Evolutionary conservation across 768 basidiomycete genomes (phyloP), one percentile per base, ranked within the genome.

Genomic region (Leccinum arenicola): DNA sequence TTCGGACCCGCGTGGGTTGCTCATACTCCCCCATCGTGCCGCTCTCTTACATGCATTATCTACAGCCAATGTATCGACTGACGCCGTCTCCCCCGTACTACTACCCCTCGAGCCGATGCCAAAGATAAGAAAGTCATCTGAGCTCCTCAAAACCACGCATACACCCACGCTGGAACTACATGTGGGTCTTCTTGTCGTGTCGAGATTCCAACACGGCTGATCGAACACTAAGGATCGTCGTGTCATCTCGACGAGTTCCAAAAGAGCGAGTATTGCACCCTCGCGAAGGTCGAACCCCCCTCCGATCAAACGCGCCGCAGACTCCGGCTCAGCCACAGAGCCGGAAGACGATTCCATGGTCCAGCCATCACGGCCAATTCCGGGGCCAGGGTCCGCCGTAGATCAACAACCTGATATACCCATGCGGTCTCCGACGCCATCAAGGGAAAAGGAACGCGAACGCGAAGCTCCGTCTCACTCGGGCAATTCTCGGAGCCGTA

Each of bases 1-100:
- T 55, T 72, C 83, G 60, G 82, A 86, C 51, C 80, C 83, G 65
- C 88, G 90, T 91, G 66, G 71, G 89, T 78, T 38, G 49, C 48
- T 29, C 56, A 52, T 59, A 55, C 60, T 56, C 63, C 33, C 50
- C 45, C 40, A n/a, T 47, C 52, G 27, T 45, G 48, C 45, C 50
- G n/a, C 40, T 38, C 51, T 43, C 50, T 63, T 55, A 63, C 57
- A 63, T 66, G 60, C 56, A 38, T 48, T 43, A 47, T 27, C 59
- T 66, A 61, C 56, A 90, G 89, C 88, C 50, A 71, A 77, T 57
- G 75, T 90, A 50, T 66, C 65, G 23, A 81, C 79, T 27, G 78
- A 77, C 25, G 75, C 71, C 54, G 79, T 80, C 57, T 76, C 68
- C 50, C 80, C 82, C 59, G 74, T 77, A 49, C 72, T 87, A 52